These are phyloP conservation scores for Trichosporon sp. DNA, from an alignment of 1,284 basidiomycete genomes.

Conservation along the genomic window DNA sequence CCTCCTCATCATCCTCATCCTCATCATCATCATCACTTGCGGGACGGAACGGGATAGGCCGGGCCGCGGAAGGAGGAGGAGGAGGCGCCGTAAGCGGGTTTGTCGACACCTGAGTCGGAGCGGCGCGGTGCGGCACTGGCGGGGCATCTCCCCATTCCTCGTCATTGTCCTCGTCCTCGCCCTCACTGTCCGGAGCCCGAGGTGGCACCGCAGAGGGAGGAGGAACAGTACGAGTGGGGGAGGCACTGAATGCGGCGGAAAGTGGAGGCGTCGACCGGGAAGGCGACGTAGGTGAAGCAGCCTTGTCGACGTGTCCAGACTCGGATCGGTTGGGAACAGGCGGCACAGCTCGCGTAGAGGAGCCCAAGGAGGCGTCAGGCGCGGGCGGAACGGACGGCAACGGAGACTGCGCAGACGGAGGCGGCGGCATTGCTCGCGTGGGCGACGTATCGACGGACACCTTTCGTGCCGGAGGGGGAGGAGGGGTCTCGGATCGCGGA, in stretches of 20 bases:
- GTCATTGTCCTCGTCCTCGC: conserved; percentile 37
- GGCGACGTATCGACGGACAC: not conserved
- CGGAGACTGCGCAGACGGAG: not conserved
- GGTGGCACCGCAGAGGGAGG: conserved; percentile 25
- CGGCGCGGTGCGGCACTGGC: conserved; percentile 14
- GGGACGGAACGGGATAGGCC: conserved; percentile 19
- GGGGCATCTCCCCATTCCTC: conserved; percentile 32
- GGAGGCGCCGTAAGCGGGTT: too few species aligned
- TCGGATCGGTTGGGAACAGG: not conserved
- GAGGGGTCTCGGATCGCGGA: conserved; percentile 25
- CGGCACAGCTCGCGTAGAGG: not conserved
- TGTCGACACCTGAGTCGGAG: not conserved
- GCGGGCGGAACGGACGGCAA: not conserved
- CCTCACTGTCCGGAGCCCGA: conserved; percentile 35
- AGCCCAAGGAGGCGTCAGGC: not conserved
- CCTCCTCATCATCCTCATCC: conserved; percentile 43
- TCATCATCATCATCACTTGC: conserved; percentile 30
- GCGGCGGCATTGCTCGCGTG: not conserved
- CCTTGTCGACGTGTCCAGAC: not conserved
- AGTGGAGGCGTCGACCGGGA: not conserved
- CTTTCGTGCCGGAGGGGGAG: conserved; percentile 25
- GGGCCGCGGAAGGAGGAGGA: not conserved
- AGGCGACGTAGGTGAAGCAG: not conserved
- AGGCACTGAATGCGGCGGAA: not conserved
- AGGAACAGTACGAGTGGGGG: not conserved